Conservation (phyloP, 2,329 filamentous ascomycete species). For the Neocucurbitaria cava region DNA sequence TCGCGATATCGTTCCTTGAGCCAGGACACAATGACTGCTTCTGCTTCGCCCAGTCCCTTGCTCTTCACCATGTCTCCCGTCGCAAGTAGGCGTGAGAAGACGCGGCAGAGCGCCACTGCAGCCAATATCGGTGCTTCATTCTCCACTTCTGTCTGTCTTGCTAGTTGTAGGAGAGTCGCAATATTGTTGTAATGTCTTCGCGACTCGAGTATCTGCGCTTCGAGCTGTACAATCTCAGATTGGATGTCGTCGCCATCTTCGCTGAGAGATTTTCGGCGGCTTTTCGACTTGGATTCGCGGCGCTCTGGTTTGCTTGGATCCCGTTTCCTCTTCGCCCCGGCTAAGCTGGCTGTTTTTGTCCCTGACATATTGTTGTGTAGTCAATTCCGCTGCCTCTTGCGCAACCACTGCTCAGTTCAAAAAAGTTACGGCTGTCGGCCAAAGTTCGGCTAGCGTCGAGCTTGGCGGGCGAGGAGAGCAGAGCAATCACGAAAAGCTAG, state of each 20-base stretch:
- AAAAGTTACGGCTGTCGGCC: constrained; percentile 30
- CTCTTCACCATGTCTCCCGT: constrained; percentile 73
- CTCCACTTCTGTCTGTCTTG: constrained; percentile 56
- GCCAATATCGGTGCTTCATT: constrained; percentile 69
- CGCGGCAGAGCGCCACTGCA: constrained; percentile 80
- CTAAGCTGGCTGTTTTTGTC: constrained; percentile 29
- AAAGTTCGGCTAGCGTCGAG: constrained; percentile 34
- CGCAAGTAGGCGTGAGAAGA: constrained; percentile 82
- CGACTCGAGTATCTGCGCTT: constrained; percentile 82
- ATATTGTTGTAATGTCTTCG: constrained; percentile 94
- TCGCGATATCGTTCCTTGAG: constrained; percentile 76
- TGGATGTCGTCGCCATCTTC: constrained; percentile 58
- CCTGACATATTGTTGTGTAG: constrained; percentile 43
- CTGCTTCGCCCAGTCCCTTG: constrained; percentile 72
- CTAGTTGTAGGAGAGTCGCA: constrained; percentile 69
- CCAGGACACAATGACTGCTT: constrained; percentile 78
- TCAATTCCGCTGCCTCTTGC: not conserved
- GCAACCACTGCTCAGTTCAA: constrained; percentile 17
- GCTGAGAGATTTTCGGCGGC: constrained; percentile 37
- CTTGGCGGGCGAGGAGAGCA: constrained; percentile 32
- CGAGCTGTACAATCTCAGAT: constrained; percentile 74
- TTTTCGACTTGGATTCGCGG: constrained; percentile 50
- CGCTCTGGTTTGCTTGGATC: constrained; percentile 40
- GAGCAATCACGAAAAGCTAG: constrained; percentile 36
- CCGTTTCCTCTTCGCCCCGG: constrained; percentile 55